phyloP scores from a whole-genome alignment of 257 asterid genomes.

The Avicennia marina region DNA sequence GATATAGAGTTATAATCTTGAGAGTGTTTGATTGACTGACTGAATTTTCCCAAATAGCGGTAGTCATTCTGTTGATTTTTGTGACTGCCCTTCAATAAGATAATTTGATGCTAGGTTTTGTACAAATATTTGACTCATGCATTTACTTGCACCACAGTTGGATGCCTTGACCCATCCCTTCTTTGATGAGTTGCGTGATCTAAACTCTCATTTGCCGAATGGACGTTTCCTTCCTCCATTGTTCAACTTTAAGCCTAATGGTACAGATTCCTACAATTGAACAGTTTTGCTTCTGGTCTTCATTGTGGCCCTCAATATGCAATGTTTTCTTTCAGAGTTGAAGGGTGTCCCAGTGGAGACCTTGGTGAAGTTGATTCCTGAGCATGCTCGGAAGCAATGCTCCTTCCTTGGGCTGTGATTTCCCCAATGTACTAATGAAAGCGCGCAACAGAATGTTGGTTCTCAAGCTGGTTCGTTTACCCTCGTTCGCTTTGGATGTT shows the following conservation, averaged over 20 bases:
- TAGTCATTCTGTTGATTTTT: too few relatives aligned
- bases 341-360: constrained; percentile 69
- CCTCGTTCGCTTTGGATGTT: too few relatives aligned
- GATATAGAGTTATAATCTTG: too few relatives aligned
- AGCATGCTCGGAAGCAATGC: constrained; percentile 79
- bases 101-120: background rate
- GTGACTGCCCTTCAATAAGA: too few relatives aligned
- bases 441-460: background rate
- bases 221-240: constrained; percentile 77
- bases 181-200: constrained; percentile 64
- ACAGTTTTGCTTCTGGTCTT: background rate
- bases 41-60: too few relatives aligned
- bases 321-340: constrained; percentile 45
- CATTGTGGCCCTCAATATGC: background rate
- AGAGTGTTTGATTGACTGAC: too few relatives aligned
- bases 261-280: constrained; percentile 24
- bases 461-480: background rate
- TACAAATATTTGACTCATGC: background rate
- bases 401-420: constrained; percentile 56
- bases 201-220: constrained; percentile 55
- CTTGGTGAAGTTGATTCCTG: constrained; percentile 62
- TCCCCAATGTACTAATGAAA: constrained; percentile 15
- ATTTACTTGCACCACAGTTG: constrained; percentile 35
- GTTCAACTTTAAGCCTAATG: constrained; percentile 75
- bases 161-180: constrained; percentile 67